Base-by-base conservation (phyloP, 768 basidiomycete species). In the Asterophora lycoperdoides region DNA sequence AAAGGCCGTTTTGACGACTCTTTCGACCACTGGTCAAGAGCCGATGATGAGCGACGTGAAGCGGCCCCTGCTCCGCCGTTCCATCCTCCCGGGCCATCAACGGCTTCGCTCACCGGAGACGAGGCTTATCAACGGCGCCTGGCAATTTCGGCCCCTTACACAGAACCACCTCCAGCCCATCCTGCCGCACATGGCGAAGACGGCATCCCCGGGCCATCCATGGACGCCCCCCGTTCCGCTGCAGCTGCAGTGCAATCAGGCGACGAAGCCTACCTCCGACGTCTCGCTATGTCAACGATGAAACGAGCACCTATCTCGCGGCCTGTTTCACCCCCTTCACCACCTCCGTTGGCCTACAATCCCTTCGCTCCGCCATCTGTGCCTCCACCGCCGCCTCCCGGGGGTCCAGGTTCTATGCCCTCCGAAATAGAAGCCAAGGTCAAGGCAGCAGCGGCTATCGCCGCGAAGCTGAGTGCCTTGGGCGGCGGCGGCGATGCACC, bases 401-500 rank as follows among this genome's bases (percentile, higher is more conserved):
- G 71, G 8, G 54, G 63, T 17, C 70, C 76, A 3, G 63, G 69
- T 14, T 47, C 63, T 3, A 51, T 64, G 14, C 26, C 53, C 72
- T 20, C 64, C 68, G 67, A 71, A 1, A 70, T 88, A 13, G 82
- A 89, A 49, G 88, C 84, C 14, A 83, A 73, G 54, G 77, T 81
- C 1, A 86, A 87, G 51, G 80, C 83, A 8, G 91, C 90, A 0
- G 89, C 87, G 4, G 89, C 83, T 9, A 87, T 93, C 48, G 91
- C 90, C 15, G 90, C 90, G 0, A 81, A 74, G 51, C 71, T 91
- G 15, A 70, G 78, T 33, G 81, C 85, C 7, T 65, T 89, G 18
- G 80, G 69, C 34, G 70, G 59, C 37, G 44, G 69, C 34, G 70
- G 59, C 39, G 44, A 56, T 32, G 53, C 63, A 13, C 51, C 63